Conservation (phyloP, 163 green algal species). For the Botryococcus braunii region DNA sequence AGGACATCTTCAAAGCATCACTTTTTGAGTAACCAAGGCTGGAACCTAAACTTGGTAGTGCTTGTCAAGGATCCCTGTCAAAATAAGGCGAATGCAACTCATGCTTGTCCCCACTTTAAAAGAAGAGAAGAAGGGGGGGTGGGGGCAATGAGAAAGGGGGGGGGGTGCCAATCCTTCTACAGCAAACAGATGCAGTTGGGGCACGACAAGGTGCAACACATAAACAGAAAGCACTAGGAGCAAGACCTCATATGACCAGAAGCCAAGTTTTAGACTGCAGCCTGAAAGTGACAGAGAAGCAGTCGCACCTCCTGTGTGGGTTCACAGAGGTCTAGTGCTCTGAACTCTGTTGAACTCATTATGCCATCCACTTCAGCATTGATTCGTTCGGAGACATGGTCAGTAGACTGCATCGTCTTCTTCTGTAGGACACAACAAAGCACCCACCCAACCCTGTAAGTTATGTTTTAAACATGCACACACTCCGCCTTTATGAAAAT, state of each 20-base stretch:
- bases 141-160: not conserved
- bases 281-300: not conserved
- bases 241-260: not conserved
- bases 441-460: too few species aligned
- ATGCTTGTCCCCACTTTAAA: too few species aligned
- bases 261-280: not conserved
- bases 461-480: too few species aligned
- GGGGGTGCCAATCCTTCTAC: not conserved
- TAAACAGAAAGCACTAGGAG: not conserved
- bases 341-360: conserved; percentile 64
- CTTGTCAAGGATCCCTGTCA: too few species aligned
- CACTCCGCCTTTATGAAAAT: too few species aligned
- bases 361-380: conserved; percentile 44
- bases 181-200: not conserved
- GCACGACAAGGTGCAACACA: not conserved
- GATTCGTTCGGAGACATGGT: conserved; percentile 11
- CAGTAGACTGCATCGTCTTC: not conserved
- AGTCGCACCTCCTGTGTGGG: conserved; percentile 39
- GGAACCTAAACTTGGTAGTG: too few species aligned
- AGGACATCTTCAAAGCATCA: too few species aligned
- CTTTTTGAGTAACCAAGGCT: too few species aligned
- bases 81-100: too few species aligned
- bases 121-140: not conserved
- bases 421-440: not conserved
- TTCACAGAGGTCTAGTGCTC: conserved; percentile 54